Evolutionary conservation across 805 yeast species (phyloP), one percentile per base, ranked within the genome.

Genomic region (Yarrowia deformans): DNA sequence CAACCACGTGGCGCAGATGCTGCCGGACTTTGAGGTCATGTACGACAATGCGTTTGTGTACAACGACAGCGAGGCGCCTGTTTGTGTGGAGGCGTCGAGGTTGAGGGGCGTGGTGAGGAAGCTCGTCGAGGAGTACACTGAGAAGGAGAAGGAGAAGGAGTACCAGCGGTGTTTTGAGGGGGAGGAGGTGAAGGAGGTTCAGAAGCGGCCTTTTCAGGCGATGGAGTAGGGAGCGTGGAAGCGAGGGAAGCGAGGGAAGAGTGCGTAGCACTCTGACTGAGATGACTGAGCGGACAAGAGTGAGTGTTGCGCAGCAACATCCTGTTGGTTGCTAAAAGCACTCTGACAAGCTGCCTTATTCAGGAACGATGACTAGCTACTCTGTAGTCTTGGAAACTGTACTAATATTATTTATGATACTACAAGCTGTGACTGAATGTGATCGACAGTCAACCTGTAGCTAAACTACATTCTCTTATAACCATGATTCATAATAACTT

Each of bases 21-120:
- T 48, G 16, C 55, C 56, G 4, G 68, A 63, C 39, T 39, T 63
- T 29, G 29, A 63, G 8, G n/a, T 63, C 48, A 63, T 63, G 68
- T 63, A 19, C 13, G 55, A 48, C 39, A 63, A 63, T 16, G 56
- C 56, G 13, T 63, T 48, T 48, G 68, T 48, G 8, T 63, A 63
- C 23, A 63, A 63, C 18, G 56, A 63, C 29, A 49, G 56, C 23
- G 68, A 63, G 10, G 68, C 68, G 10, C 68, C 68, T 6, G 68
- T 63, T 3, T 63, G 68, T 29, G 48, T 48, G 55, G 68, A 63
- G 8, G 68, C 68, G 1, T 2, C 35, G 1, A 16, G 68, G 12
- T 35, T 63, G 16, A 14, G 56, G 9, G 48, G 39, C 2, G 56
- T 23, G 16, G 68, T 49, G 23, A 46, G 32, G 6, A 14, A 16